phyloP scores from a whole-genome alignment of 2,329 filamentous ascomycete genomes.

The Trichoderma hamatum region DNA sequence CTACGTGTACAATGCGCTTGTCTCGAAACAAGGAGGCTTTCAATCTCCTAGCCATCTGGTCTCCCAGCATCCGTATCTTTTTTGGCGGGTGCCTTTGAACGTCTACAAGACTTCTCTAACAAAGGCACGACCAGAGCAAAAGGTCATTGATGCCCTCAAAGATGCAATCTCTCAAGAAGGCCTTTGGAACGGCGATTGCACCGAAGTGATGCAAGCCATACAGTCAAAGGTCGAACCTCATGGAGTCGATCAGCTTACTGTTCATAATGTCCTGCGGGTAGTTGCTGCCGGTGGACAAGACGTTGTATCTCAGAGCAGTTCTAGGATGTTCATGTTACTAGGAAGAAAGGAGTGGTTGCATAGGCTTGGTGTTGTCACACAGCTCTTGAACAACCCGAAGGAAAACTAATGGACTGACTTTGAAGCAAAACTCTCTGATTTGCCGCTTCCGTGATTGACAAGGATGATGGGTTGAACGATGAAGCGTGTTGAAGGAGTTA shows the following conservation, averaged over 20 bases:
- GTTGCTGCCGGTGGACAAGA: slow-evolving; percentile 38
- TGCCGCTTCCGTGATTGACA: neutral
- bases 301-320: slow-evolving; percentile 37
- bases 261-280: slow-evolving; percentile 40
- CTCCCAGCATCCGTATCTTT: slow-evolving; percentile 42
- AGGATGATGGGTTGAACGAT: neutral
- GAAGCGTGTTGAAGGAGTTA: neutral
- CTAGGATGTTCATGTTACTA: slow-evolving; percentile 40
- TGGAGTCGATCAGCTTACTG: slow-evolving; percentile 27
- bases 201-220: slow-evolving; percentile 30
- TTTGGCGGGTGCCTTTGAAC: slow-evolving; percentile 42
- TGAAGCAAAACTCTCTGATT: neutral
- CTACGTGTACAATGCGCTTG: slow-evolving; percentile 34
- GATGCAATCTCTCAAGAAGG: slow-evolving; percentile 30
- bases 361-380: slow-evolving; percentile 34
- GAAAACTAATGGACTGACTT: neutral
- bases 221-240: slow-evolving; percentile 27
- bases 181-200: slow-evolving; percentile 28
- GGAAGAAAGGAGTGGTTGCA: slow-evolving; percentile 42
- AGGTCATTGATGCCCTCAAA: slow-evolving; percentile 35
- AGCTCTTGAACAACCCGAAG: slow-evolving; percentile 29
- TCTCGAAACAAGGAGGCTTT: slow-evolving; percentile 34
- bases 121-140: slow-evolving; percentile 29
- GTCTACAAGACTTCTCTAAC: slow-evolving; percentile 37
- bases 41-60: slow-evolving; percentile 32